A percentile compares a stretch with the other conserved stretches of the same genome.
Conservation (phyloP, 148 eudicot species). For the Hydrangea macrophylla region DNA sequence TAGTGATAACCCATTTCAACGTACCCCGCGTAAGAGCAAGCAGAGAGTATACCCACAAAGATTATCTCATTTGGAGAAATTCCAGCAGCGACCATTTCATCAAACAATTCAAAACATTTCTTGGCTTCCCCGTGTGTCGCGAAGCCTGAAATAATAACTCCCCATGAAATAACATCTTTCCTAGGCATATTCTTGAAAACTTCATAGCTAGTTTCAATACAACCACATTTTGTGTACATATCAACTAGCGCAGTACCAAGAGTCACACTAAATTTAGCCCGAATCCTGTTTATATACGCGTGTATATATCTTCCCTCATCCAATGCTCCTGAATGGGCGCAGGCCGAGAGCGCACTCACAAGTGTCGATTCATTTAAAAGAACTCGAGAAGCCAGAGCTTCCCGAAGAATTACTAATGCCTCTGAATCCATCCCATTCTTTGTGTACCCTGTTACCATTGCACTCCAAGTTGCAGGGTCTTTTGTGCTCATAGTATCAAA, state of each 20-base stretch:
- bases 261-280: neutral
- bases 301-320: slow-evolving; percentile 25
- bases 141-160: slow-evolving; percentile 16
- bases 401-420: slow-evolving; percentile 9
- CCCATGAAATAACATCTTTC: slow-evolving; percentile 24
- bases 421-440: slow-evolving; percentile 19
- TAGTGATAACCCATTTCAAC: slow-evolving; percentile 15
- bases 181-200: slow-evolving; percentile 16
- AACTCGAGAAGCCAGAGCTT: slow-evolving; percentile 12
- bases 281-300: slow-evolving; percentile 9
- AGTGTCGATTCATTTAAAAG: slow-evolving; percentile 11
- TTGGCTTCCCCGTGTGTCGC: slow-evolving; percentile 13
- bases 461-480: slow-evolving; percentile 24
- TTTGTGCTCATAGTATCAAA: slow-evolving; percentile 16
- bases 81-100: slow-evolving; percentile 13
- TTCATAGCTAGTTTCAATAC: slow-evolving; percentile 12
- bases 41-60: slow-evolving; percentile 20
- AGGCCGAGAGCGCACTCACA: slow-evolving; percentile 23
- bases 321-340: slow-evolving; percentile 17
- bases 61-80: slow-evolving; percentile 15
- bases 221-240: slow-evolving; percentile 27
- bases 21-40: slow-evolving; percentile 21
- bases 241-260: slow-evolving; percentile 22
- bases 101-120: slow-evolving; percentile 21
- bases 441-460: slow-evolving; percentile 21